A percentile compares a stretch with the other conserved stretches of the same genome.
phyloP scores from a whole-genome alignment of 75 land plant species.

The Pinus taeda region DNA sequence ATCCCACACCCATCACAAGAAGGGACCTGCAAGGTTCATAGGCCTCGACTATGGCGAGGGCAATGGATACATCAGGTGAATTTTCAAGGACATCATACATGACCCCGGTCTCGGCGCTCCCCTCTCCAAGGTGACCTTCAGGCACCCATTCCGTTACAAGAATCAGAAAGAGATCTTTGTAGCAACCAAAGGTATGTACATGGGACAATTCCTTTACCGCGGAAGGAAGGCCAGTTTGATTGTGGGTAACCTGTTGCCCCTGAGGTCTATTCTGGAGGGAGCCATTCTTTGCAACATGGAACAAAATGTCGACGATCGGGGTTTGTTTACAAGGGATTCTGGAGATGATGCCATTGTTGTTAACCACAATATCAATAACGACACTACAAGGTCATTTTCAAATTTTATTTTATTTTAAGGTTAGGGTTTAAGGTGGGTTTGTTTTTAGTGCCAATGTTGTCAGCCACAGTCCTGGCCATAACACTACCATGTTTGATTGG shows the following conservation, averaged over 20 bases:
- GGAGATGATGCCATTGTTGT: conserved; percentile 55
- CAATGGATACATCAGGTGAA: too few species aligned
- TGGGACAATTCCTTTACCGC: conserved; percentile 57
- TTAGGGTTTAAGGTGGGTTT: too few species aligned
- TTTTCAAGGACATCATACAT: too few species aligned
- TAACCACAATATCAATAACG: conserved; percentile 45
- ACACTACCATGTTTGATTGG: too few species aligned
- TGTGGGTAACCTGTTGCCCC: conserved; percentile 55
- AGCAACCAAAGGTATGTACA: conserved; percentile 48
- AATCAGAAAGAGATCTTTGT: not conserved
- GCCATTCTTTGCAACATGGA: conserved; percentile 64
- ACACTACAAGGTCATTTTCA: conserved; percentile 23
- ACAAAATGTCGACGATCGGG: conserved; percentile 55
- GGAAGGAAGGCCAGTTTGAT: conserved; percentile 52
- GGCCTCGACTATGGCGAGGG: too few species aligned
- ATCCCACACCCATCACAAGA: too few species aligned
- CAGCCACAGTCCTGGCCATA: too few species aligned
- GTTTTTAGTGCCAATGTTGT: too few species aligned
- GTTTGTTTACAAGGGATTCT: conserved; percentile 35
- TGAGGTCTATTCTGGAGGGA: conserved; percentile 48
- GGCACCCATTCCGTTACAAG: too few species aligned
- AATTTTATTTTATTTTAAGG: not conserved
- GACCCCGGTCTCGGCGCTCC: not conserved
- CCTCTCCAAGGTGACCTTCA: not conserved
- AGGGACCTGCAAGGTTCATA: too few species aligned